Evolutionary conservation across 176 grass and related monocot species (phyloP).

Genomic region (Lolium rigidum): DNA sequence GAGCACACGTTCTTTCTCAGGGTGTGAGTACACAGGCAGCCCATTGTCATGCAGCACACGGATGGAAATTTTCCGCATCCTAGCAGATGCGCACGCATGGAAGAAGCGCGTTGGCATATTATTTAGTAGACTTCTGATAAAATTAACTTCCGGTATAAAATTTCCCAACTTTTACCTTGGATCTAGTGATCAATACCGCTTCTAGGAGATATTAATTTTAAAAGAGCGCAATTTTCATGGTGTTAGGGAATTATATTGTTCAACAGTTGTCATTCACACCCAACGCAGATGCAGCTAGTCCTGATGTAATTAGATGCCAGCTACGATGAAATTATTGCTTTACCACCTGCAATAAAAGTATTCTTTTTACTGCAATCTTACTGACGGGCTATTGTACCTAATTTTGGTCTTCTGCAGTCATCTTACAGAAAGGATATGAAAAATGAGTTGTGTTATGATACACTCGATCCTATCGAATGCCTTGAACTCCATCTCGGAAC

Average conservation of each 20-base stretch:
- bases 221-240: no score
- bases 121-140: background rate
- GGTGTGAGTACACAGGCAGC: no score
- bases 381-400: background rate
- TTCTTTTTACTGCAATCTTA: background rate
- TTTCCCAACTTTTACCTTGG: background rate
- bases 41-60: no score
- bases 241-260: background rate
- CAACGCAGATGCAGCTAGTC: background rate
- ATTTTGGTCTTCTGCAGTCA: constrained; percentile 10
- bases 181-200: background rate
- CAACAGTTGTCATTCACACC: background rate
- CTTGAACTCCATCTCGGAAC: constrained; percentile 3
- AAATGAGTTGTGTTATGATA: background rate
- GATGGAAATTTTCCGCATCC: no score
- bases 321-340: background rate
- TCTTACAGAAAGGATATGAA: background rate
- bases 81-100: no score
- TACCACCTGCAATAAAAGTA: background rate
- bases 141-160: background rate
- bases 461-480: constrained; percentile 4
- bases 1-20: no score
- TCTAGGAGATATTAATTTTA: background rate
- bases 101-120: background rate
- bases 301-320: background rate